Conservation (phyloP, 495 filamentous ascomycete genomes). For the Aspergillus ellipticus region DNA sequence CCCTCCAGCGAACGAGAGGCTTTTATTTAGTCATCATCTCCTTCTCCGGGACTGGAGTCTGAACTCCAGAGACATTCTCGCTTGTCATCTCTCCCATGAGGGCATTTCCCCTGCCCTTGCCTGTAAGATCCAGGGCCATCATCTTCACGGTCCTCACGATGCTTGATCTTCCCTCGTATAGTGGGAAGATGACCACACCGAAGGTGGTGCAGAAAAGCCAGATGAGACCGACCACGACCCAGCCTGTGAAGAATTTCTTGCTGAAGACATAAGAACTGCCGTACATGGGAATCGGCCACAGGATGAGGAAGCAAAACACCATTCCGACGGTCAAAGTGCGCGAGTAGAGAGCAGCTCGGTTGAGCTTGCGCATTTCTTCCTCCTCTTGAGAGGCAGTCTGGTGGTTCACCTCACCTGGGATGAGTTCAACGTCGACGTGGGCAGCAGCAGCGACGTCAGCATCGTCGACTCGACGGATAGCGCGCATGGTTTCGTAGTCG, state of each 20-base stretch:
- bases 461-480: constrained; percentile 81
- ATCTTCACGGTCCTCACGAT: constrained; percentile 60
- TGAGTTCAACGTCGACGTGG: constrained; percentile 66
- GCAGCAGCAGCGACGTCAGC: constrained; percentile 66
- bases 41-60: constrained; percentile 28
- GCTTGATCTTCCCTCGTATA: constrained; percentile 75
- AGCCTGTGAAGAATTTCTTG: constrained; percentile 89
- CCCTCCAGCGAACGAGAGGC: constrained; percentile 4
- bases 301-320: constrained; percentile 71
- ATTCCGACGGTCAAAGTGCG: constrained; percentile 71
- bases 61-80: constrained; percentile 26
- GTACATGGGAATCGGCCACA: constrained; percentile 97
- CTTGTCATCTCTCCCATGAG: constrained; percentile 8
- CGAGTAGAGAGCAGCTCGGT: constrained; percentile 72
- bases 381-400: constrained; percentile 35
- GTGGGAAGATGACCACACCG: constrained; percentile 76
- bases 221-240: constrained; percentile 79
- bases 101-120: constrained; percentile 37
- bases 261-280: constrained; percentile 82
- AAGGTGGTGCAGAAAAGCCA: constrained; percentile 79
- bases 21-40: constrained; percentile 18
- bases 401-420: constrained; percentile 51
- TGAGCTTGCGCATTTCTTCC: constrained; percentile 65
- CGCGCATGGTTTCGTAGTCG: constrained; percentile 83
- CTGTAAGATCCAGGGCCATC: constrained; percentile 67